Evolutionary conservation across 768 basidiomycete species (phyloP), one percentile per base, ranked within the genome.

Genomic region (Chiua virens): DNA sequence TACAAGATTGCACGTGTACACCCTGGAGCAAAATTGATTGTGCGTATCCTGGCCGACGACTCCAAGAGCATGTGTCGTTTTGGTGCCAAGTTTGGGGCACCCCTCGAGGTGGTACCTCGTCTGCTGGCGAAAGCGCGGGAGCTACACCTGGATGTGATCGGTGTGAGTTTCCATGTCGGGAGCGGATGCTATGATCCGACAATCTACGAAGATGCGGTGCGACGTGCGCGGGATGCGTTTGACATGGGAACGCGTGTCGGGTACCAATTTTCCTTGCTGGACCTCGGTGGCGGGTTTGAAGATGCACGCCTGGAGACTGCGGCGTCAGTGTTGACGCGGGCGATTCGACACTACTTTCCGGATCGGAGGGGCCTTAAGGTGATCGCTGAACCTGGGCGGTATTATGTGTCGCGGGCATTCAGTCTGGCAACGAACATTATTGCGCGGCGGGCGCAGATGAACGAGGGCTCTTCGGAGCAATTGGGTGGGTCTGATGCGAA

Each of bases 41-140:
- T 98, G 34, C 91, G 97, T 58, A 98, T 99, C 68, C 78, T 98
- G 42, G 94, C 96, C n/a, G 97, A 99, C 72, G 97, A 98, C 71
- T 92, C 90, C 39, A 97, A 92, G 74, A 89, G 87, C 52, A 73
- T 98, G 14, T 98, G 96, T 67, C 86, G 90, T 17, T 85, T 99
- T 43, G 93, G 94, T 6, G 82, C 92, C 70, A 98, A 98, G 71
- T 99, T 94, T 57, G 97, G 97, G n/a, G 95, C 96, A 0, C 83
- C 94, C 1, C 78, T 98, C 41, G 76, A 73, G 22, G 78, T 83
- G 14, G 93, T 97, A 20, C 89, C 90, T 4, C 79, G 76, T 14
- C 80, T 99, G 20, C 79, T 99, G 46, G 72, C 75, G 14, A 89
- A 85, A 59, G 97, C 96, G 2, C 78, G 78, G 57, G 85, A 89